Conservation (phyloP, 2,329 filamentous ascomycete genomes). For the Trichoderma koningiopsis region DNA sequence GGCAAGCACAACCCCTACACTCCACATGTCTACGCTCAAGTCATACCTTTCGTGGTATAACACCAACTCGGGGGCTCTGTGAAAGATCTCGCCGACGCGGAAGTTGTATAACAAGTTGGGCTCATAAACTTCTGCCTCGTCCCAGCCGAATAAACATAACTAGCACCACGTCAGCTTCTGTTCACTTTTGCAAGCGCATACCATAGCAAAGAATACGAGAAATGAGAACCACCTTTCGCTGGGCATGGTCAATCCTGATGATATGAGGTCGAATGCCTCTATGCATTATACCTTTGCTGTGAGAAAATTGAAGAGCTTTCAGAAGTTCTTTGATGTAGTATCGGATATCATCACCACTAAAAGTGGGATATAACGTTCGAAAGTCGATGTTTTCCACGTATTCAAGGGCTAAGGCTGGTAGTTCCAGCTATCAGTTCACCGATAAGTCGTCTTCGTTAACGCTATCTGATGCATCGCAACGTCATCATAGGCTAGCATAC, state of each 20-base stretch:
- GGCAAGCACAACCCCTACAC: constrained; percentile 95
- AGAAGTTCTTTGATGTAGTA: constrained; percentile 97
- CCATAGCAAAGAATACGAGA: neutral
- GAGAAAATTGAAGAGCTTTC: constrained; percentile 96
- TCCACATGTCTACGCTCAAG: constrained; percentile 99
- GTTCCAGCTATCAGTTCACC: constrained; percentile 75
- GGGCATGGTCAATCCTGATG: constrained; percentile 99
- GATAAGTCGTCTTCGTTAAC: neutral
- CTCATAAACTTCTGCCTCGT: constrained; percentile 97
- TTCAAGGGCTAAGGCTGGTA: constrained; percentile 95
- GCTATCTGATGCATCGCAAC: neutral
- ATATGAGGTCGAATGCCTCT: constrained; percentile 99
- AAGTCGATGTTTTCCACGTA: constrained; percentile 99
- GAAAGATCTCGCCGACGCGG: constrained; percentile 92
- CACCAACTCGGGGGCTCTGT: constrained; percentile 94
- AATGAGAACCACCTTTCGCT: constrained; percentile 69
- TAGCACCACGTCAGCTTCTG: constrained; percentile 40
- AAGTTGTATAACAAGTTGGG: constrained; percentile 98
- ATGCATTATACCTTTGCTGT: constrained; percentile 99
- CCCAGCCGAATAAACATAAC: constrained; percentile 98
- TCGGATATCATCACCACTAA: constrained; percentile 93
- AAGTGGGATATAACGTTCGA: constrained; percentile 93
- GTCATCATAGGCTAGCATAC: constrained; percentile 47
- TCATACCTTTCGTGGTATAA: constrained; percentile 99
- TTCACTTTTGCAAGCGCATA: neutral